Evolutionary conservation across 2,329 filamentous ascomycete species (phyloP).

Genomic region (Colletotrichum sp.): DNA sequence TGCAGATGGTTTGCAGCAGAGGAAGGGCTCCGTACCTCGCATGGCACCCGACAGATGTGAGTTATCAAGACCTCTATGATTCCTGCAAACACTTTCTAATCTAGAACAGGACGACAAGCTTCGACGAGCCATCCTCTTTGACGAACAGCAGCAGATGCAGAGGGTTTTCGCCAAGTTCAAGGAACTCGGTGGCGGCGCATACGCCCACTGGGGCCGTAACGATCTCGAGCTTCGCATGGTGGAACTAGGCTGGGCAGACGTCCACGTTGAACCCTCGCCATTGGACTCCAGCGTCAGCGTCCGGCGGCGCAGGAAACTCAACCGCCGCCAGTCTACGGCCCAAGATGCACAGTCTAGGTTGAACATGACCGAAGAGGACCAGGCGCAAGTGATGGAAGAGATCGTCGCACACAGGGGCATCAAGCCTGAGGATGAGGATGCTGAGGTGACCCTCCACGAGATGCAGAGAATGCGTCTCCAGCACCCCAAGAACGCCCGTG

Average conservation of each 20-base stretch:
- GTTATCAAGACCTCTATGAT: conserved; percentile 22
- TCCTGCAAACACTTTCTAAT: conserved; percentile 25
- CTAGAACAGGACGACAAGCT: conserved; percentile 44
- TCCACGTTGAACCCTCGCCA: conserved; percentile 30
- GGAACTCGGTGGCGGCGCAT: conserved; percentile 53
- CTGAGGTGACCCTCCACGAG: background rate
- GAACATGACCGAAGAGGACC: conserved; percentile 16
- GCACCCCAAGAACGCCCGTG: background rate
- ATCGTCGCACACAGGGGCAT: conserved; percentile 18
- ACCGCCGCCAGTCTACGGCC: conserved; percentile 22
- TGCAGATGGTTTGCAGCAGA: conserved; percentile 63
- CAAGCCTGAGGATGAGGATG: conserved; percentile 11
- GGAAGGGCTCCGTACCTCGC: conserved; percentile 52
- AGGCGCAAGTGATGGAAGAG: conserved; percentile 22
- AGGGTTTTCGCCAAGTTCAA: conserved; percentile 48
- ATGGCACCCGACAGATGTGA: conserved; percentile 57
- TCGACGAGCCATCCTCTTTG: background rate
- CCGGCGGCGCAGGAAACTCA: conserved; percentile 47
- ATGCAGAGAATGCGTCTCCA: background rate
- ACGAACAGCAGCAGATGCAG: conserved; percentile 33
- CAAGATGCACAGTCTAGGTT: conserved; percentile 3
- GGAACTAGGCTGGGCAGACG: conserved; percentile 49
- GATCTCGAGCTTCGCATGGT: conserved; percentile 57
- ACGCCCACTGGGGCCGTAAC: conserved; percentile 52
- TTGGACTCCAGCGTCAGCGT: conserved; percentile 40